Percentiles rank a stretch among this genome's conserved stretches.
phyloP scores from a whole-genome alignment of 2,329 filamentous ascomycete genomes.

The Bipolaris zeicola region DNA sequence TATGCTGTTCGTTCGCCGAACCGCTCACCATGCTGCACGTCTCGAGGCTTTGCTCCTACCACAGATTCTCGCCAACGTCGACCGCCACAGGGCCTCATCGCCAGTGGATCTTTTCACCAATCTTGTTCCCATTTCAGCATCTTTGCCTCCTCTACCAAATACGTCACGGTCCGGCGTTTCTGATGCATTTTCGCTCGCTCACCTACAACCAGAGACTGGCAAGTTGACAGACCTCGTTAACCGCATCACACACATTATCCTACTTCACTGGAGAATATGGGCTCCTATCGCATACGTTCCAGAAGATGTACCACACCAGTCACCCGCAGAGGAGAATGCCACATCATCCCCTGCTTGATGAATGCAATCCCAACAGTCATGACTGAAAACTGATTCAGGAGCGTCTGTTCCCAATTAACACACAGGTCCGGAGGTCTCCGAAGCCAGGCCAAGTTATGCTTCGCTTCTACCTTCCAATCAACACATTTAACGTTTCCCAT shows the following conservation, averaged over 20 bases:
- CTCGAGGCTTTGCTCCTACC: slow-evolving; percentile 34
- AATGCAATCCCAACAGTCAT: not conserved
- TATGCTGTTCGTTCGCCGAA: slow-evolving; percentile 39
- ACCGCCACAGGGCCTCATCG: slow-evolving; percentile 44
- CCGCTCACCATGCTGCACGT: slow-evolving; percentile 40
- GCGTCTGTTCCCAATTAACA: not conserved
- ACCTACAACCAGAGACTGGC: slow-evolving; percentile 26
- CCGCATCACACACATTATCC: slow-evolving; percentile 78
- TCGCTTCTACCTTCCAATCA: slow-evolving; percentile 3
- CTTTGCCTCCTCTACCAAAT: slow-evolving; percentile 14
- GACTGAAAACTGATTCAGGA: not conserved
- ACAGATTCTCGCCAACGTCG: slow-evolving; percentile 32
- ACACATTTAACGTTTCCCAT: not conserved
- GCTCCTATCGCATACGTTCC: slow-evolving; percentile 70
- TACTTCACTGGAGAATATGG: slow-evolving; percentile 93
- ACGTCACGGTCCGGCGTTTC: slow-evolving; percentile 27
- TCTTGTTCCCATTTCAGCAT: slow-evolving; percentile 38
- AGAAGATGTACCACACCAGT: slow-evolving; percentile 17
- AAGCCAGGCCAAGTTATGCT: slow-evolving; percentile 1
- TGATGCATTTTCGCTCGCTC: slow-evolving; percentile 28
- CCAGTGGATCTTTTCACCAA: slow-evolving; percentile 54
- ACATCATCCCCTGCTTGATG: not conserved
- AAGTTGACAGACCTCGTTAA: slow-evolving; percentile 71
- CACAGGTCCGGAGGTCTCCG: not conserved
- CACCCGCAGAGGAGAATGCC: not conserved